Base-by-base conservation (phyloP, 139 green algal genomes). In the Chlorella sp. region DNA sequence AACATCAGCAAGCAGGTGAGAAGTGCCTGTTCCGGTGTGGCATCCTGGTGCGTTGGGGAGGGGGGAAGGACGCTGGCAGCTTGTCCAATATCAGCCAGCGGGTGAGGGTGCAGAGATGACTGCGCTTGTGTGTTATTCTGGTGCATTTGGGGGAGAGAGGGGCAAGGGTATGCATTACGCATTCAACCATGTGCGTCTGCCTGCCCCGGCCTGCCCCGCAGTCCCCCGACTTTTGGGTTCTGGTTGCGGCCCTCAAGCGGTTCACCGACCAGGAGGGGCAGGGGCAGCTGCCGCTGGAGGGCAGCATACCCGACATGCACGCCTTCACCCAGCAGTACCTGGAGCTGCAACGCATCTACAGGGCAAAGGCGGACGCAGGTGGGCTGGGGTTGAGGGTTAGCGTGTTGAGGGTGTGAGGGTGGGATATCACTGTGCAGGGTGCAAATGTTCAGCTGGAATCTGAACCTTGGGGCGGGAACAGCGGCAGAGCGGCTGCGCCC, bases 261-360 rank as follows among this genome's bases (percentile, higher is more conserved):
- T 98, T 98, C 88, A 88, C 96, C 69, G 93, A 93, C 32, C 53
- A 90, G 26, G 85, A 95, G n/a, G 94, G 95, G 22, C 75, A 87
- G 14, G 94, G 96, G n/a, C 71, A 75, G 77, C 85, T 92, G 84
- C 91, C 92, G 4, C 79, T 95, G 36, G 92, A 95, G 79, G 97
- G 97, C 37, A 93, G 92, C 82, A 97, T 99, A 21, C 97, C 97
- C 16, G 97, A 99, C 95, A 99, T 99, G 98, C 95, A 96, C 34
- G 94, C 98, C 12, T 97, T 96, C 30, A 99, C 97, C n/a, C 95
- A 97, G 24, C 88, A 94, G 85, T 99, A 98, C 88, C 93, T 99
- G 36, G 86, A 93, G 40, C 89, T 99, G 81, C 96, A 99, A 93
- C 91, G 93, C 28, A 32, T 99, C 40, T 99, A 99, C 91, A 86